These are phyloP conservation scores for Martiniozyma abietophila DNA, from an alignment of 805 yeast genomes.

Conservation along the genomic window DNA sequence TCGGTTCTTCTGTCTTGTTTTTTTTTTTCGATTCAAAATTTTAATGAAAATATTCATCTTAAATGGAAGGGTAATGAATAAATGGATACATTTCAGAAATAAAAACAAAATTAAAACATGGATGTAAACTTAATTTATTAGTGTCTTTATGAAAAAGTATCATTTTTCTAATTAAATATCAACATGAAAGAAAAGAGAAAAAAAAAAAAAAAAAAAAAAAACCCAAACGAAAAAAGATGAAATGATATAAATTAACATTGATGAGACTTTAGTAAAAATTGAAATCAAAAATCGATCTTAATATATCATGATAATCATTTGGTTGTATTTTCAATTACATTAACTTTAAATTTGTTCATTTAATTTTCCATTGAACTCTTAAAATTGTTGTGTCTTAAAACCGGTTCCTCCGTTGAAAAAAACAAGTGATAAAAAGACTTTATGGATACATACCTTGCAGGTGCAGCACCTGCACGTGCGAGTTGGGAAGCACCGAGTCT, in stretches of 20 bases:
- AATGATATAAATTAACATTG: too few relatives aligned
- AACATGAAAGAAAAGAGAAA: too few relatives aligned
- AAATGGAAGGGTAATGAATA: background rate
- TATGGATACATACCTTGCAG: constrained; percentile 36
- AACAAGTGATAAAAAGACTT: too few relatives aligned
- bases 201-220: too few relatives aligned
- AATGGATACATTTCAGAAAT: background rate
- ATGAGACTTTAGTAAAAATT: too few relatives aligned
- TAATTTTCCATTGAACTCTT: background rate
- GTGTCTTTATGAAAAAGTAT: too few relatives aligned
- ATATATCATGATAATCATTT: background rate
- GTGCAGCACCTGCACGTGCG: constrained; percentile 39
- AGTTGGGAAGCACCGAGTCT: constrained; percentile 45
- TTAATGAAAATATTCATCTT: background rate
- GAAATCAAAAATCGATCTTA: too few relatives aligned
- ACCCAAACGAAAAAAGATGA: too few relatives aligned
- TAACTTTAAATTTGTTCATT: background rate
- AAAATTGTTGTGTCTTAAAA: background rate
- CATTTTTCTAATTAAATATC: too few relatives aligned
- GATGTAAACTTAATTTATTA: too few relatives aligned
- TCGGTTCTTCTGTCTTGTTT: too few relatives aligned
- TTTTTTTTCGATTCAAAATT: background rate
- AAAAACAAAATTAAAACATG: too few relatives aligned
- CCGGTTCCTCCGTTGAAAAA: background rate
- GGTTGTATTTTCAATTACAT: background rate